Base-by-base conservation (phyloP, 2,329 filamentous ascomycete genomes). In the Pyrenophora graminea region DNA sequence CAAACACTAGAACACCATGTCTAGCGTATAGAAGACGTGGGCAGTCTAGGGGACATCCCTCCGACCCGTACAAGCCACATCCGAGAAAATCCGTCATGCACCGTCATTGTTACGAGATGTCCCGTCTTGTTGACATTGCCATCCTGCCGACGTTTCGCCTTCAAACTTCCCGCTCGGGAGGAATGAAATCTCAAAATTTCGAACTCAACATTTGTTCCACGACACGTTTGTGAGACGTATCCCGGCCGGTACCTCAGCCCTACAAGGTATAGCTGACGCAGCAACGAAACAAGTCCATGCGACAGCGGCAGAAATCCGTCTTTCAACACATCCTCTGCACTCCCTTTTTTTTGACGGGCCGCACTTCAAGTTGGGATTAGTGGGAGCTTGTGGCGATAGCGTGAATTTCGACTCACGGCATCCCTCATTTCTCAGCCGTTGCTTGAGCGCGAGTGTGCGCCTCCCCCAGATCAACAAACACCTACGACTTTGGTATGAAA, bases 261-360 rank as follows among this genome's bases (percentile, higher is more conserved):
- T 44, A 42, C 45, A 44, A 30, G 34, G 17, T 52, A 18, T 31
- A 48, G 30, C 21, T 48, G 49, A 48, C 15, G 36, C 45, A 27
- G 7, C 21, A 31, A 44, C 36, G 49, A 48, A 52, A 52, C 49
- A 27, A 18, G 23, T 23, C 39, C 45, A 36, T 38, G 39, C 45
- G 13, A 23, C 36, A 19, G 30, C 17, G 39, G 25, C 21, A 44
- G 31, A 23, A 27, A 36, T 31, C 21, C 39, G 30, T 32, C n/a
- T 18, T 15, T 31, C 18, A 8, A 31, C n/a, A 30, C 9, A 30
- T 18, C 39, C 17, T 7, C 27, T 21, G 18, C 27, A 15, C 27
- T 33, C 38, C 39, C 34, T 39, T 41, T 44, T 44, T 33, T 38
- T 6, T 23, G 18, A 13, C 17, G 27, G 33, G 42, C 38, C 32